phyloP scores from a whole-genome alignment of 2,329 filamentous ascomycete genomes.

The Xylaria sp. region DNA sequence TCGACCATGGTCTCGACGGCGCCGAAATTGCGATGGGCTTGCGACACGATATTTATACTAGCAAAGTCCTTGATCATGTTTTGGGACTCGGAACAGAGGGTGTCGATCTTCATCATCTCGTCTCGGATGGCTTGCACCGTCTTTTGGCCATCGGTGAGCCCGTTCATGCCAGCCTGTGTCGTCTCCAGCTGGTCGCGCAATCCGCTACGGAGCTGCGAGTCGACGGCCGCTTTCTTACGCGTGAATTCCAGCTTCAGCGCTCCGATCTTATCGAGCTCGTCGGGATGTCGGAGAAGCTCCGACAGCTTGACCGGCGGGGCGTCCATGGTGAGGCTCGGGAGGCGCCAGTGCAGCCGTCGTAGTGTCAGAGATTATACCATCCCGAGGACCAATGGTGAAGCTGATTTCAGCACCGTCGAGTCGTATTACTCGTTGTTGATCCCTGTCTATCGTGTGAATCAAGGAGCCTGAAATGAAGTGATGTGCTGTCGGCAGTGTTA shows the following conservation, averaged over 20 bases:
- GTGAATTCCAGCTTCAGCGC: conserved; percentile 90
- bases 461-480: background rate
- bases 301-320: conserved; percentile 81
- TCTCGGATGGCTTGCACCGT: conserved; percentile 94
- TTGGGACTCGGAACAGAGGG: conserved; percentile 95
- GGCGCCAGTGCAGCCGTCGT: conserved; percentile 44
- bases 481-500: conserved; percentile 9
- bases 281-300: conserved; percentile 92
- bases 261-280: conserved; percentile 96
- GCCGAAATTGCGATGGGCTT: conserved; percentile 96
- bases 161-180: conserved; percentile 91
- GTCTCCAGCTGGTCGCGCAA: conserved; percentile 93
- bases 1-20: conserved; percentile 92
- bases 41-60: conserved; percentile 89
- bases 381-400: conserved; percentile 31
- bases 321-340: conserved; percentile 62
- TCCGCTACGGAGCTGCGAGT: conserved; percentile 87
- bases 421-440: conserved; percentile 1
- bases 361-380: conserved; percentile 41
- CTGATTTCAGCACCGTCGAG: background rate
- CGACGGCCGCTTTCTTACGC: conserved; percentile 91
- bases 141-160: conserved; percentile 88
- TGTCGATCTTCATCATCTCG: conserved; percentile 98
- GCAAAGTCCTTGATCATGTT: conserved; percentile 97
- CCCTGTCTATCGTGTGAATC: conserved; percentile 6